Base-by-base conservation (phyloP, 139 green algal genomes). In the Diplosphaera chodatii region DNA sequence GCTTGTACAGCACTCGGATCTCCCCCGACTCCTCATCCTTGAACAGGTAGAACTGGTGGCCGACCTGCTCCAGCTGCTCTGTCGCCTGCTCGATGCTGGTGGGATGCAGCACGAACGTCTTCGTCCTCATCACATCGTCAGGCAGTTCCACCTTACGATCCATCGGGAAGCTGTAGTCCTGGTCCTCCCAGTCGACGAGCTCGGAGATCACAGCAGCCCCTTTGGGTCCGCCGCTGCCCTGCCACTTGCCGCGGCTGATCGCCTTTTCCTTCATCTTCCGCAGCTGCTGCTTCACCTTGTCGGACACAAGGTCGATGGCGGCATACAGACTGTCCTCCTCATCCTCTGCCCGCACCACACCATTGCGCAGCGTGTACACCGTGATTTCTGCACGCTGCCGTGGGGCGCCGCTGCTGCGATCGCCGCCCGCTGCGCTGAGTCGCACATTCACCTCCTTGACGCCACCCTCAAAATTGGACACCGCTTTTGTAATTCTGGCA, bases 351-450 rank as follows among this genome's bases (percentile, higher is more conserved):
- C 85, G 76, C 20, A 93, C 83, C 27, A 93, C 80, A 23, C 88
- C 88, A 73, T 87, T 86, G 40, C 83, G 76, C 32, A 87, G 40
- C 16, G 84, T 91, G 80, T 84, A 85, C 40, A 93, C 80, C 20
- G 88, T 93, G 32, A 93, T 85, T 28, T 93, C 84, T 1, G 86
- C 82, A 72, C 85, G 86, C 74, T 93, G 88, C 70, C 84, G 65
- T 18, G 48, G 48, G 8, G 81, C 82, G 66, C 87, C 87, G 62
- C 84, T 82, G 37, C 86, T 81, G 18, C 79, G 82, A 70, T 93
- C 88, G 25, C 88, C 88, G 20, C 88, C 88, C 29, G 80, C 70
- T 0, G 83, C 88, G 21, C 77, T 86, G 5, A 93, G 64, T 0
- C 69, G 87, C 1, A 91, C 84, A 55, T 91, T 82, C 0, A 90